Evolutionary conservation across 805 yeast genomes (phyloP).

Genomic region (Tetrapisispora fleetii): DNA sequence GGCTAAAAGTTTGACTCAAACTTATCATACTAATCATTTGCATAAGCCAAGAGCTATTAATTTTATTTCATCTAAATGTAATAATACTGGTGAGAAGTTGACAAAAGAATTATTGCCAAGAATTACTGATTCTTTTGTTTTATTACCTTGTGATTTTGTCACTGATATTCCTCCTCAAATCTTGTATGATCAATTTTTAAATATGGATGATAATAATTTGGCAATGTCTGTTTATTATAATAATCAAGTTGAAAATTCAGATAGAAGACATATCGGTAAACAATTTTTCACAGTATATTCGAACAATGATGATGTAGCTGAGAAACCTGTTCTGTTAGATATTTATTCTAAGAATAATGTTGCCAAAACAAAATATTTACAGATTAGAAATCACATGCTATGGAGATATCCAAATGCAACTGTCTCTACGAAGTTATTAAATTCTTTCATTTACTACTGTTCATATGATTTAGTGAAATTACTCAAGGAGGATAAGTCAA

Average conservation of each 20-base stretch:
- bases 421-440: conserved; percentile 66
- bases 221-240: conserved; percentile 72
- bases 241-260: conserved; percentile 63
- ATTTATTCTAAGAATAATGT: conserved; percentile 59
- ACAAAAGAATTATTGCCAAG: conserved; percentile 36
- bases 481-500: conserved; percentile 24
- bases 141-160: conserved; percentile 88
- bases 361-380: conserved; percentile 59
- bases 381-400: conserved; percentile 73
- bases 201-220: conserved; percentile 53
- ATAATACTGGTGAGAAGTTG: conserved; percentile 55
- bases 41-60: conserved; percentile 32
- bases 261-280: conserved; percentile 47
- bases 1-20: conserved; percentile 14
- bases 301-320: conserved; percentile 33
- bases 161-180: conserved; percentile 89
- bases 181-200: conserved; percentile 73
- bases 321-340: conserved; percentile 47
- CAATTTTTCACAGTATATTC: conserved; percentile 61
- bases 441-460: conserved; percentile 64
- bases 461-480: conserved; percentile 43
- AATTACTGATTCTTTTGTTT: conserved; percentile 48
- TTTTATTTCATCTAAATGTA: conserved; percentile 36
- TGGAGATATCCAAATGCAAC: conserved; percentile 80
- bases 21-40: conserved; percentile 21